Evolutionary conservation across 169 alveolate genomes (phyloP).

Genomic region (Plasmodium coatneyi): DNA sequence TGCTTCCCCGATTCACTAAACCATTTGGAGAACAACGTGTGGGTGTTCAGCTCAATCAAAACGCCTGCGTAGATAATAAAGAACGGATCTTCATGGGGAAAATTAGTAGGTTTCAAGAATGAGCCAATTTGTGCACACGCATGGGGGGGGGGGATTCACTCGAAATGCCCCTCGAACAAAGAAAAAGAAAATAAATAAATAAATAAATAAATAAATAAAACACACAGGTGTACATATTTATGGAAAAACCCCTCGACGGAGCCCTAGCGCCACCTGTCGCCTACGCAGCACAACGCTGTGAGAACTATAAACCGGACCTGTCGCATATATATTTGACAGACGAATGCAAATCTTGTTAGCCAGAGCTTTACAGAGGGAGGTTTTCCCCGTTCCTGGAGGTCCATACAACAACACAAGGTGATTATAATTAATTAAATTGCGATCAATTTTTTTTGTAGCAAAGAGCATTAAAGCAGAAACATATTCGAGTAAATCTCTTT

Average conservation of each 20-base stretch:
- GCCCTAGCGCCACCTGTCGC: neutral
- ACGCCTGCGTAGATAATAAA: constrained; percentile 10
- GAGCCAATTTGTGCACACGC: neutral
- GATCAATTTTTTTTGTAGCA: constrained; percentile 78
- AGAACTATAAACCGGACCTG: constrained; percentile 4
- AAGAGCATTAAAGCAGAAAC: constrained; percentile 82
- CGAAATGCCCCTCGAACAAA: neutral
- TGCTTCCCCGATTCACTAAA: constrained; percentile 88
- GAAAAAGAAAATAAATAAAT: neutral
- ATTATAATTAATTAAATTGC: constrained; percentile 84
- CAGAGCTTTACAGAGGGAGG: constrained; percentile 80
- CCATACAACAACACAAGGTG: constrained; percentile 85
- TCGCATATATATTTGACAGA: constrained; percentile 46
- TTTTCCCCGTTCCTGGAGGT: constrained; percentile 87
- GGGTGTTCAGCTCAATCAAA: constrained; percentile 84
- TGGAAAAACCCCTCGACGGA: constrained; percentile 14
- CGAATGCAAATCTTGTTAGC: constrained; percentile 82
- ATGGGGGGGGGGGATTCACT: neutral
- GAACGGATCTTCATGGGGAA: neutral
- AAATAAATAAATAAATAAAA: neutral
- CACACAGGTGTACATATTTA: neutral
- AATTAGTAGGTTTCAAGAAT: neutral
- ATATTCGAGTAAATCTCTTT: constrained; percentile 82
- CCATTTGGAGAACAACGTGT: constrained; percentile 86
- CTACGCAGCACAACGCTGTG: neutral